Conservation (phyloP, 306 rosid genomes). For the Clitoria ternatea region DNA sequence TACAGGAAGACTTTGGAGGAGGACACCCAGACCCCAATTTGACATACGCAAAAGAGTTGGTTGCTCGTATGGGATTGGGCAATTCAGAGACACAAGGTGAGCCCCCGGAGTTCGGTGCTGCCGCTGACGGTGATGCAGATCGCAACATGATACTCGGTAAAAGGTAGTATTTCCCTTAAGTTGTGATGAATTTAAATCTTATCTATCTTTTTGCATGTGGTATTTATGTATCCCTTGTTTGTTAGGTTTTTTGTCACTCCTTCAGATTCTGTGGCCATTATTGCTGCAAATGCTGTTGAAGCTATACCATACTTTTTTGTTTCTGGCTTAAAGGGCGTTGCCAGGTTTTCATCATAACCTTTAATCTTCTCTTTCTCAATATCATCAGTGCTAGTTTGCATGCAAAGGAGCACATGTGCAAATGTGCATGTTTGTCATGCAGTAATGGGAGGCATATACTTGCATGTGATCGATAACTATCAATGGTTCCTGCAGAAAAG, state of each 20-base stretch:
- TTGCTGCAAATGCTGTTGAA: slow-evolving; percentile 99
- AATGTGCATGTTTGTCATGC: neutral
- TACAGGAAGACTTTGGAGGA: slow-evolving; percentile 99
- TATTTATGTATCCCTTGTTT: slow-evolving; percentile 2
- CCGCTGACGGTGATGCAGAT: slow-evolving; percentile 99
- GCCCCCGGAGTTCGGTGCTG: slow-evolving; percentile 99
- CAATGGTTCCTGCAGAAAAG: neutral
- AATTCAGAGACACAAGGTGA: slow-evolving; percentile 65
- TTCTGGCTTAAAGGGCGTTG: slow-evolving; percentile 98
- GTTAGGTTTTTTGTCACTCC: slow-evolving; percentile 96
- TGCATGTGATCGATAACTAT: slow-evolving; percentile 4
- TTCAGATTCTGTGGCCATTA: slow-evolving; percentile 96
- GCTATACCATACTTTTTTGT: slow-evolving; percentile 89
- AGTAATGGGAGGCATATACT: slow-evolving; percentile 11
- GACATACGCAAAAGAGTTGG: slow-evolving; percentile 98
- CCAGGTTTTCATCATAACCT: slow-evolving; percentile 62
- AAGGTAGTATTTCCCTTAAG: slow-evolving; percentile 49
- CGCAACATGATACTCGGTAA: slow-evolving; percentile 98
- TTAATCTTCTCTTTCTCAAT: neutral
- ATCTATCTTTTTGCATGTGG: neutral
- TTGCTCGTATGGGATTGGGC: slow-evolving; percentile 85
- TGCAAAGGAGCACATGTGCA: neutral
- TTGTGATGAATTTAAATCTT: slow-evolving; percentile 2
- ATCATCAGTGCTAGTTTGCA: neutral
- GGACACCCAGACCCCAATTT: slow-evolving; percentile 99